phyloP scores from a whole-genome alignment of 331 rosid genomes.

The Saraca asoca region DNA sequence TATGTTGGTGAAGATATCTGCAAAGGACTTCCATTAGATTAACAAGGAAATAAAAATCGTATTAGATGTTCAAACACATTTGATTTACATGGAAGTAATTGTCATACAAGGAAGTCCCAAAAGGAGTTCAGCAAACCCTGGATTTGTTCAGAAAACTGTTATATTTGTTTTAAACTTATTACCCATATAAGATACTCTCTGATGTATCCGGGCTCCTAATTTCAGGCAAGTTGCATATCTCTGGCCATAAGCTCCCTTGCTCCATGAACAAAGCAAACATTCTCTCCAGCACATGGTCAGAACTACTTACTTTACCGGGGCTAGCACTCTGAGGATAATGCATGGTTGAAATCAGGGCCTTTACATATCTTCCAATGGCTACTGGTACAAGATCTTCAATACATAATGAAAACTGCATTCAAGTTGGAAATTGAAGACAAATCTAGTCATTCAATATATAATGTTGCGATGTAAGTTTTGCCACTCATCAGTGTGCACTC shows the following conservation, averaged over 20 bases:
- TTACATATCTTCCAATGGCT: conserved; percentile 80
- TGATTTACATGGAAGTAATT: background rate
- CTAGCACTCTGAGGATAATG: conserved; percentile 51
- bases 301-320: conserved; percentile 49
- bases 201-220: conserved; percentile 65
- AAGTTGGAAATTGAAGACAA: conserved; percentile 36
- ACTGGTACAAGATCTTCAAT: conserved; percentile 97
- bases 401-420: conserved; percentile 86
- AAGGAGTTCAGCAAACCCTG: conserved; percentile 22
- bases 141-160: background rate
- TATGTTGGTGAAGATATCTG: conserved; percentile 87
- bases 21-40: conserved; percentile 36
- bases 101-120: conserved; percentile 26
- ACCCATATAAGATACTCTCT: conserved; percentile 78
- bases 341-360: conserved; percentile 68
- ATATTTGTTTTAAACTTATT: conserved; percentile 32
- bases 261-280: conserved; percentile 87
- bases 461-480: too few species aligned
- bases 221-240: conserved; percentile 84
- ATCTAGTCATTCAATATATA: conserved; percentile 6
- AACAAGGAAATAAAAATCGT: conserved; percentile 18
- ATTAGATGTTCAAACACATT: conserved; percentile 16
- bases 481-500: background rate
- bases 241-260: conserved; percentile 96
- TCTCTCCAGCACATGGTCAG: conserved; percentile 75